These are phyloP conservation scores for Salvia sclarea DNA, from an alignment of 305 asterid genomes.

Conservation along the genomic window DNA sequence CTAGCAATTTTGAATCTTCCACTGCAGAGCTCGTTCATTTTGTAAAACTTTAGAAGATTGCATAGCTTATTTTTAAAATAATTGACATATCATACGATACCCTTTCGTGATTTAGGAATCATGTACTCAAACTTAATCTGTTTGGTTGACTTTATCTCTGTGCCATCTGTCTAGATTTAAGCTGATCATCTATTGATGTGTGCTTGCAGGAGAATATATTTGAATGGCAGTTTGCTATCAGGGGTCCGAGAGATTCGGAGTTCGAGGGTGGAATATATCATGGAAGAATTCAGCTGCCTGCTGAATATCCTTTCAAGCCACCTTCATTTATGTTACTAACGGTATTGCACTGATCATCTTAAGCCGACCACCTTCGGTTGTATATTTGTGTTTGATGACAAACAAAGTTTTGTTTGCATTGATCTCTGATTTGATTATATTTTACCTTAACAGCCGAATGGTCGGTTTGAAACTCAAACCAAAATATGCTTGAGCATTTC, in stretches of 20 bases:
- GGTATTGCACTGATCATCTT: constrained; percentile 37
- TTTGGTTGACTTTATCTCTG: not conserved
- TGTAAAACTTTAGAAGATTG: not conserved
- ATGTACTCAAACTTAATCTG: not conserved
- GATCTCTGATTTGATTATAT: constrained; percentile 20
- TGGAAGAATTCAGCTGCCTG: constrained; percentile 90
- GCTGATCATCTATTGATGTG: constrained; percentile 12
- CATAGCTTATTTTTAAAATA: not conserved
- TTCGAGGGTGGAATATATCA: constrained; percentile 94
- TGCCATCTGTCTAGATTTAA: not conserved
- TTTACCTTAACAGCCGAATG: constrained; percentile 65
- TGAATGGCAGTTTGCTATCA: constrained; percentile 93
- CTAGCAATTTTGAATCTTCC: not conserved
- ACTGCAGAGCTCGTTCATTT: constrained; percentile 5
- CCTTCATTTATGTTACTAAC: constrained; percentile 91
- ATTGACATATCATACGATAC: not conserved
- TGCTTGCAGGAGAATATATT: constrained; percentile 74
- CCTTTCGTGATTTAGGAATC: not conserved
- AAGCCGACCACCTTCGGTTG: constrained; percentile 4
- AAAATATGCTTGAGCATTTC: constrained; percentile 98
- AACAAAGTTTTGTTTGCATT: not conserved
- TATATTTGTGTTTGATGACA: not conserved
- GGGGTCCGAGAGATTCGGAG: constrained; percentile 80
- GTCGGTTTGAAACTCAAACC: constrained; percentile 93
- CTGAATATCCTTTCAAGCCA: constrained; percentile 91